These are phyloP conservation scores for Syncephalastrum contaminatum DNA, from an alignment of 371 early-diverging fungal genomes.

Conservation along the genomic window DNA sequence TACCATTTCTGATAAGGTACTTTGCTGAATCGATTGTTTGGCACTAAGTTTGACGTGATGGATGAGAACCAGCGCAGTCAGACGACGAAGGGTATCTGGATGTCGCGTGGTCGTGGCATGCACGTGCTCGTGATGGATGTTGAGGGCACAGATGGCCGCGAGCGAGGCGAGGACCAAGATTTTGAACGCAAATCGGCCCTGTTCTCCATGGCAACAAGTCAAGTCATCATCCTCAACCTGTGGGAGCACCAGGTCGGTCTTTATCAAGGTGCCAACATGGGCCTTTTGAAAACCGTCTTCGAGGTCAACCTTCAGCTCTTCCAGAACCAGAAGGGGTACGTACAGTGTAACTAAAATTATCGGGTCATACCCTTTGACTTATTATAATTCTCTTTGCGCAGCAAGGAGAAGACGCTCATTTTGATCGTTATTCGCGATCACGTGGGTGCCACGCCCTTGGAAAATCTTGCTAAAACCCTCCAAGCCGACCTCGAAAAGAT, in stretches of 20 bases:
- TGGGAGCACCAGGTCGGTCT: slow-evolving; percentile 98
- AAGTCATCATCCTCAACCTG: slow-evolving; percentile 95
- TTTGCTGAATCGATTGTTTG: slow-evolving; percentile 91
- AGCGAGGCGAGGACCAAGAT: slow-evolving; percentile 98
- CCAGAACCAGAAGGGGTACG: slow-evolving; percentile 68
- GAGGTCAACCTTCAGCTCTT: slow-evolving; percentile 97
- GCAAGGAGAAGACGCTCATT: slow-evolving; percentile 83
- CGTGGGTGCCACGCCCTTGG: slow-evolving; percentile 85
- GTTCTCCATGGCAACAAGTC: slow-evolving; percentile 94
- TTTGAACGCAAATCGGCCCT: slow-evolving; percentile 97
- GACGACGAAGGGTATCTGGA: slow-evolving; percentile 98
- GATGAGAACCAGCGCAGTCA: slow-evolving; percentile 78
- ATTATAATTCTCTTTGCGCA: slow-evolving; percentile 14
- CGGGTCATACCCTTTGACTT: background rate
- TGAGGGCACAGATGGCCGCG: slow-evolving; percentile 98
- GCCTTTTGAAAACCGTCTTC: slow-evolving; percentile 96
- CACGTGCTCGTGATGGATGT: slow-evolving; percentile 95
- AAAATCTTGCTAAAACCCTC: slow-evolving; percentile 77
- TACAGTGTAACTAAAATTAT: background rate
- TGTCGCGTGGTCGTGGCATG: slow-evolving; percentile 81
- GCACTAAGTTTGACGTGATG: slow-evolving; percentile 95
- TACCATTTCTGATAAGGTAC: slow-evolving; percentile 65
- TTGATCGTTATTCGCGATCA: slow-evolving; percentile 97
- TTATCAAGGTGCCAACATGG: slow-evolving; percentile 99
- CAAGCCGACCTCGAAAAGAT: slow-evolving; percentile 83